Evolutionary conservation across 108 stramenopile species (phyloP).

Genomic region (Cylindrotheca closterium): DNA sequence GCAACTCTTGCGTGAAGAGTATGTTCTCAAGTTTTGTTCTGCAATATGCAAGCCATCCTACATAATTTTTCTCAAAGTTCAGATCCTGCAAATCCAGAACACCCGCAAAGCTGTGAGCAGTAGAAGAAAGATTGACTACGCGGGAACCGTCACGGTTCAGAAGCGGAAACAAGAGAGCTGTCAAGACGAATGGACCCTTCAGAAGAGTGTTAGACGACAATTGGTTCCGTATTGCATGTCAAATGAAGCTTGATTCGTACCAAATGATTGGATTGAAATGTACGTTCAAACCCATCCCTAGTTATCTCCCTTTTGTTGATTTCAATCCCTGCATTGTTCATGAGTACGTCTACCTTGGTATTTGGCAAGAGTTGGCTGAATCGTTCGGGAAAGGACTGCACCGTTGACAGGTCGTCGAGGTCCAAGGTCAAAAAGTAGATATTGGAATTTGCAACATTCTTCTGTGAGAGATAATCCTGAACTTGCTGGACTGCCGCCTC

Average conservation of each 20-base stretch:
- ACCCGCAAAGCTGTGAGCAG: constrained; percentile 37
- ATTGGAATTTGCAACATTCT: constrained; percentile 22
- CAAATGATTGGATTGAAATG: constrained; percentile 84
- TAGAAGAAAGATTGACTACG: constrained; percentile 73
- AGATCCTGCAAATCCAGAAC: constrained; percentile 54
- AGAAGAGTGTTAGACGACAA: too few species aligned
- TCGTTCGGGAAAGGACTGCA: constrained; percentile 50
- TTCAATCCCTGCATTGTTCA: constrained; percentile 92
- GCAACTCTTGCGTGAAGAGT: constrained; percentile 80
- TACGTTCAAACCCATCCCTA: constrained; percentile 78
- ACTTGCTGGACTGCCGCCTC: constrained; percentile 48
- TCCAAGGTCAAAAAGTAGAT: constrained; percentile 53
- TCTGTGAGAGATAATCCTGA: constrained; percentile 40
- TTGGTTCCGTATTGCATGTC: too few species aligned
- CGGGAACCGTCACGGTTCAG: constrained; percentile 40
- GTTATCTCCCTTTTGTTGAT: constrained; percentile 62
- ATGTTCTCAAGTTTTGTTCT: constrained; percentile 77
- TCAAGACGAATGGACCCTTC: constrained; percentile 85
- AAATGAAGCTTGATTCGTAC: too few species aligned
- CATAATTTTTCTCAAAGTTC: constrained; percentile 61
- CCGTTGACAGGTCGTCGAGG: constrained; percentile 55
- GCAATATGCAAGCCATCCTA: constrained; percentile 66
- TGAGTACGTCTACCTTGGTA: constrained; percentile 61
- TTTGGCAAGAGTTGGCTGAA: constrained; percentile 16
- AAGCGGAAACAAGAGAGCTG: constrained; percentile 51